phyloP scores from a whole-genome alignment of 2,329 filamentous ascomycete genomes.

The Botrytis aclada region DNA sequence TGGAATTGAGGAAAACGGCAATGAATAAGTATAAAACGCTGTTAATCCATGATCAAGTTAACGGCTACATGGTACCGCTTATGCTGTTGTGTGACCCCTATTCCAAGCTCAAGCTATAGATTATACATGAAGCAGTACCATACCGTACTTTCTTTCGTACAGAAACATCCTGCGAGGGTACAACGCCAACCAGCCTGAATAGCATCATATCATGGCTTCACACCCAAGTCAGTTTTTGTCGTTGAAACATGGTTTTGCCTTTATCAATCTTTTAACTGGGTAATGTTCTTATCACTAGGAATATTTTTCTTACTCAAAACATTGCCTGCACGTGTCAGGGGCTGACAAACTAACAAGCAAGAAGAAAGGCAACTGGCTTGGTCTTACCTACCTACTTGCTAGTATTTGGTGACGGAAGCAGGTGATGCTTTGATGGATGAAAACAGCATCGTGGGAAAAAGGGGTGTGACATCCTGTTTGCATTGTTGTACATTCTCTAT shows the following conservation, averaged over 20 bases:
- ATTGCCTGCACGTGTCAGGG: neutral
- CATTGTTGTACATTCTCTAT: conserved; percentile 8
- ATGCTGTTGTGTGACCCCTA: neutral
- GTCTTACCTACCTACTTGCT: neutral
- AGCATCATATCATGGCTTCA: neutral
- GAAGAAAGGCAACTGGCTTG: neutral
- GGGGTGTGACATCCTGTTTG: conserved; percentile 11
- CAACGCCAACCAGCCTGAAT: neutral
- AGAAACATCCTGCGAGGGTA: neutral
- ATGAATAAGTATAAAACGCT: too few species aligned
- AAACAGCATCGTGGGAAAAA: neutral
- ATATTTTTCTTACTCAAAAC: neutral
- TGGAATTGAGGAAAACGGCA: neutral
- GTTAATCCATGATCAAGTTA: neutral
- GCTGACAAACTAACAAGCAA: neutral
- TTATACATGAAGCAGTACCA: neutral
- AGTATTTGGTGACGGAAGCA: neutral
- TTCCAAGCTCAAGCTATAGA: neutral
- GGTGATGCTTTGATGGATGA: neutral
- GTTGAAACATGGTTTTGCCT: conserved; percentile 4
- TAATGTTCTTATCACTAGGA: neutral
- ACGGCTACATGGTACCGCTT: neutral
- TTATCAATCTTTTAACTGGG: neutral
- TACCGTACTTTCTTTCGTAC: neutral
- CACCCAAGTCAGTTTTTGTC: neutral